Evolutionary conservation across 2,329 filamentous ascomycete genomes (phyloP), one percentile per base, ranked within the genome.

Genomic region (Penicillium rolfsii): DNA sequence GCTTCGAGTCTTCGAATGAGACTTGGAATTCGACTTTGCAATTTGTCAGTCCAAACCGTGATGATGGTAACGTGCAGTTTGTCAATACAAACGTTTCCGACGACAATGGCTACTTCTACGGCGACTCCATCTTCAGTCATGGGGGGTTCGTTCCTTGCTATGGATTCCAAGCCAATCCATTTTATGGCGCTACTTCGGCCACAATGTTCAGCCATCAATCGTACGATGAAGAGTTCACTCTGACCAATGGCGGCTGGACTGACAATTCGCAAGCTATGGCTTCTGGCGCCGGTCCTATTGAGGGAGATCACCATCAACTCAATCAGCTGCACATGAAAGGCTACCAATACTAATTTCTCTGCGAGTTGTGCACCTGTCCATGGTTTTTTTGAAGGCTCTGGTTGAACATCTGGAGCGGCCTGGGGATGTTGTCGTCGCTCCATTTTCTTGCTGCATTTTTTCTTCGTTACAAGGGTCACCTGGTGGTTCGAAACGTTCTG

Each of bases 271-370:
- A 64, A n/a, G 56, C 55, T n/a, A 49, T 57, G 26, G 77, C 75
- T 5, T 71, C 75, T 0, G 72, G 77, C 33, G 72, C 67, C 19
- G 77, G 75, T 3, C 67, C 77, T 40, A 72, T 74, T 6, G 74
- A 77, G 11, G 59, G 72, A 8, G 74, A 73, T 36, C 67, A 73
- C 3, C 12, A 36, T 5, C 1, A 11, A 36, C 7, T 14, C 35
- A 36, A 3, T 36, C 11, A 14, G 35, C 30, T 2, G 28, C 12
- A 14, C 35, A 3, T 2, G 35, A 36, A 36, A 11, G 2, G 3
- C 35, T 14, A 36, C 12, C 11, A 14, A 14, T 2, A 14, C 35
- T 36, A 14, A 14, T 5, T 36, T 33, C 11, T 19, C 30, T 36
- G 30, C 35, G 49, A 43, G 5, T 50, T 50, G 38, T n/a, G 28